Conservation (phyloP, 768 basidiomycete genomes). For the Dentipellis fragilis region DNA sequence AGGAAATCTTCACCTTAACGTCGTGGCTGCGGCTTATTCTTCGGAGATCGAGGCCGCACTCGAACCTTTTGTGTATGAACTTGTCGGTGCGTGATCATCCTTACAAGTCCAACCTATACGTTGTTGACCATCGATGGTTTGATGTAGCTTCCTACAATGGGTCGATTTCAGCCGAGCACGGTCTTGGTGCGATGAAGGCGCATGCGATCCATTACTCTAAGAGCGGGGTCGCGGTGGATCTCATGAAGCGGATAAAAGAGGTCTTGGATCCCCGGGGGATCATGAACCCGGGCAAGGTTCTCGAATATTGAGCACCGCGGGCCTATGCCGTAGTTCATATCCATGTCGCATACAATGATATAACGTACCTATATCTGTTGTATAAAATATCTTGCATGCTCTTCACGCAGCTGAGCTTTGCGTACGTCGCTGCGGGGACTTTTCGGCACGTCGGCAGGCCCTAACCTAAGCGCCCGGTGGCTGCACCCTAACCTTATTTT, state of each 20-base stretch:
- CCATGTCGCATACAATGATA: too few species aligned
- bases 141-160: constrained; percentile 62
- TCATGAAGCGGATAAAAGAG: constrained; percentile 86
- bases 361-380: too few species aligned
- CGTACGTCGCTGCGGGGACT: too few species aligned
- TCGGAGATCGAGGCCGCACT: constrained; percentile 78
- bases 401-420: too few species aligned
- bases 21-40: constrained; percentile 74
- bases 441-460: background rate
- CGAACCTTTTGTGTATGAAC: constrained; percentile 92
- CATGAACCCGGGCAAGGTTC: constrained; percentile 86
- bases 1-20: constrained; percentile 94
- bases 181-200: constrained; percentile 93
- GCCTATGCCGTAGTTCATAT: too few species aligned
- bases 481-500: constrained; percentile 17
- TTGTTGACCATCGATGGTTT: constrained; percentile 1
- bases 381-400: too few species aligned
- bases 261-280: constrained; percentile 87
- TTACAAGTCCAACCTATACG: background rate
- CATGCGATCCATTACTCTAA: constrained; percentile 87
- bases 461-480: background rate
- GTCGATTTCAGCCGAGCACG: constrained; percentile 95
- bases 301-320: constrained; percentile 21
- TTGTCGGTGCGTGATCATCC: constrained; percentile 50
- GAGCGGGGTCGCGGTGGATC: constrained; percentile 60